phyloP scores from a whole-genome alignment of 1,284 basidiomycete genomes.

The Malassezia restricta region DNA sequence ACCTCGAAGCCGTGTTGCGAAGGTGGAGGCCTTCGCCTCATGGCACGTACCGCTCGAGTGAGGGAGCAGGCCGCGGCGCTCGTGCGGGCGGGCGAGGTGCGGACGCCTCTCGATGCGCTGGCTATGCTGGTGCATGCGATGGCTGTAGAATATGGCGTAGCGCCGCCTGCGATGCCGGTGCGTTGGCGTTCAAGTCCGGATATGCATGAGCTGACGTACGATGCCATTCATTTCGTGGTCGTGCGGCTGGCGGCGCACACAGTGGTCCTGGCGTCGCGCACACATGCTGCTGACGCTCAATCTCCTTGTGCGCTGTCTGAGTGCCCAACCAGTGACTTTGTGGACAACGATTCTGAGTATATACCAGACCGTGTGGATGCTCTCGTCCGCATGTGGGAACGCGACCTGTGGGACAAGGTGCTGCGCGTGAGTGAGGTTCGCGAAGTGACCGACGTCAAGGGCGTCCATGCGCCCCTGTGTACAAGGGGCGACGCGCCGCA shows the following conservation, averaged over 20 bases:
- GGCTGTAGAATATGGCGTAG: not conserved
- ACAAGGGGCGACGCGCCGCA: too few species aligned
- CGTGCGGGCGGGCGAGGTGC: too few species aligned
- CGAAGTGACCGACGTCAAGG: too few species aligned
- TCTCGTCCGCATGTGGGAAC: too few species aligned
- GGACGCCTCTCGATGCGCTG: not conserved
- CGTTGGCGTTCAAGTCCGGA: not conserved
- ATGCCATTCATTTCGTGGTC: not conserved
- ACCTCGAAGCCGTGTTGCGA: too few species aligned
- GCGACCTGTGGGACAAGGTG: too few species aligned
- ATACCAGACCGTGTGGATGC: too few species aligned
- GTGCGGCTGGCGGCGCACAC: not conserved
- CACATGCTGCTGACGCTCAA: not conserved
- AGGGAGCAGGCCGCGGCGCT: too few species aligned
- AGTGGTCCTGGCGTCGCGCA: not conserved
- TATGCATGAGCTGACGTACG: not conserved
- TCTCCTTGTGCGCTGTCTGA: not conserved
- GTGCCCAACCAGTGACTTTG: not conserved
- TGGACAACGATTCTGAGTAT: too few species aligned
- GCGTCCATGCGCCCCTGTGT: too few species aligned
- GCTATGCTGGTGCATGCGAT: constrained; percentile 1
- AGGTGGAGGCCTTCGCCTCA: too few species aligned
- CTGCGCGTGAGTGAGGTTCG: not conserved
- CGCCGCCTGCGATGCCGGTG: not conserved
- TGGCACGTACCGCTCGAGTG: too few species aligned